Conservation (phyloP, 495 filamentous ascomycete species). For the Aspergillus heteromorphus region DNA sequence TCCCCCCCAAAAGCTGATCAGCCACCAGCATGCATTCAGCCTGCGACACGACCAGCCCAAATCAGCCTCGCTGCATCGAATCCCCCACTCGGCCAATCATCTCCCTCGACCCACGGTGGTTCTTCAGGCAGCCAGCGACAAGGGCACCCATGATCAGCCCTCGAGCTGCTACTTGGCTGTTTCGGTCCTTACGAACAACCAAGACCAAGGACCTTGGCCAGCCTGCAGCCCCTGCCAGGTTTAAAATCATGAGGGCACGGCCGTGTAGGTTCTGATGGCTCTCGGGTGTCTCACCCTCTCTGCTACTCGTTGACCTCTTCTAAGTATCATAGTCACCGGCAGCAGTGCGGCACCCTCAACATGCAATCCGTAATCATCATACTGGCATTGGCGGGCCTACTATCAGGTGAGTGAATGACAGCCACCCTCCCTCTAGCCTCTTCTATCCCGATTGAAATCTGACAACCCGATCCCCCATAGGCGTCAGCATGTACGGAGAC, state of each 20-base stretch:
- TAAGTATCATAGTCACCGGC: too few relatives aligned
- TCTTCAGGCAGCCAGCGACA: conserved; percentile 6
- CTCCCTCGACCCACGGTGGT: conserved; percentile 5
- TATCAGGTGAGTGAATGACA: conserved; percentile 26
- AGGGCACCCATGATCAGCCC: conserved; percentile 6
- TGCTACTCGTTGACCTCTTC: not conserved
- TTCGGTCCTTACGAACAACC: not conserved
- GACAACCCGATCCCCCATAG: not conserved
- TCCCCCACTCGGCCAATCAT: not conserved
- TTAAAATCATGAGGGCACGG: not conserved
- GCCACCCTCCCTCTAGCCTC: not conserved
- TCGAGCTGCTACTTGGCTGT: not conserved
- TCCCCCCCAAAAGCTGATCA: not conserved
- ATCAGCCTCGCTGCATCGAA: not conserved
- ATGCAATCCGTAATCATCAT: conserved; percentile 24
- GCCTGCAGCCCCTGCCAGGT: conserved; percentile 13
- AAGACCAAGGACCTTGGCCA: conserved; percentile 14
- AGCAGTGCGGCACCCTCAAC: not conserved
- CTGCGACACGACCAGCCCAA: not conserved
- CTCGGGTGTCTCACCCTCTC: not conserved
- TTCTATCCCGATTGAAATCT: not conserved
- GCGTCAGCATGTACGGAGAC: not conserved
- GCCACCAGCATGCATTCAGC: not conserved
- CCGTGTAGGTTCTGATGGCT: too few relatives aligned
- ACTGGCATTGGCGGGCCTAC: conserved; percentile 24